Percentiles rank a stretch among this genome's conserved stretches.
phyloP scores from a whole-genome alignment of 176 grass and related monocot genomes.

The Lolium multiflorum region DNA sequence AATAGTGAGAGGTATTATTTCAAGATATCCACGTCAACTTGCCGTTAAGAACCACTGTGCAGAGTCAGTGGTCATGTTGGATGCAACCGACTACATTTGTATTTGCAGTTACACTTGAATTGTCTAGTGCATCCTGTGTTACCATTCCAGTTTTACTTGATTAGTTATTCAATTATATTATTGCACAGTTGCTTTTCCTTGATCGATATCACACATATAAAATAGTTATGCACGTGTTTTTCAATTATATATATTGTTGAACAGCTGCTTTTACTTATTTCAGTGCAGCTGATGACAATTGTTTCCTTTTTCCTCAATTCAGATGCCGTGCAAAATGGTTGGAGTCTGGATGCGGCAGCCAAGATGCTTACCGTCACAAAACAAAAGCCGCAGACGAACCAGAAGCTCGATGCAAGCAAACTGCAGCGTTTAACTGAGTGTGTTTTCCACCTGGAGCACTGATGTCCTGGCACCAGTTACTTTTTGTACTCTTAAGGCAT shows the following conservation, averaged over 20 bases:
- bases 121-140: not conserved
- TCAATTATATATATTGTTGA: not conserved
- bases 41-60: not conserved
- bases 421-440: slow-evolving; percentile 93
- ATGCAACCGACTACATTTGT: not conserved
- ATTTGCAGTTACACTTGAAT: not conserved
- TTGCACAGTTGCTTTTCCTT: not conserved
- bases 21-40: not conserved
- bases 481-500: not conserved
- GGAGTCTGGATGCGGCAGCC: slow-evolving; percentile 69
- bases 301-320: slow-evolving; percentile 1
- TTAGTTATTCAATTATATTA: not conserved
- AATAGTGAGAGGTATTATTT: not conserved
- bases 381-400: slow-evolving; percentile 60
- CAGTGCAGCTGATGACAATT: not conserved
- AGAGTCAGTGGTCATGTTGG: not conserved
- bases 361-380: slow-evolving; percentile 81
- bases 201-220: not conserved
- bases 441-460: slow-evolving; percentile 97
- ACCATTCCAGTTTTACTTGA: not conserved
- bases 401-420: slow-evolving; percentile 85
- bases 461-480: not conserved
- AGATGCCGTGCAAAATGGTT: slow-evolving; percentile 72
- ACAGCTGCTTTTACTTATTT: slow-evolving; percentile 25
- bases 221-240: not conserved